Percentiles rank a stretch among this genome's conserved stretches.
Conservation (phyloP, 2,329 filamentous ascomycete genomes). For the Penicillium sp. region DNA sequence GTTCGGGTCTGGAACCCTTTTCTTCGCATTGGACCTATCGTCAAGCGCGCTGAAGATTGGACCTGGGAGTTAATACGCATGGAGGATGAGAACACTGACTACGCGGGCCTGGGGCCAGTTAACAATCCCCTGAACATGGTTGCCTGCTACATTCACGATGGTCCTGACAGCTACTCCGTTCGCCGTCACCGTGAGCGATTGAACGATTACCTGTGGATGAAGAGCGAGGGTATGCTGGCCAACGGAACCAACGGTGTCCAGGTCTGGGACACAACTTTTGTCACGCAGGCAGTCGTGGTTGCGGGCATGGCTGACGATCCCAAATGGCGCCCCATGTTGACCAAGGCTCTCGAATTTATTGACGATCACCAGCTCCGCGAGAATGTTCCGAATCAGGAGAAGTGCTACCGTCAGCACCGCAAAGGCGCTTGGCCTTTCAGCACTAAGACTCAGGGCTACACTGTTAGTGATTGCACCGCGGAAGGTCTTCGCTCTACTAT, state of each 20-base stretch:
- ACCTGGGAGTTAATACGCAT: constrained; percentile 79
- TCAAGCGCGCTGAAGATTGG: constrained; percentile 73
- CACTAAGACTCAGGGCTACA: constrained; percentile 88
- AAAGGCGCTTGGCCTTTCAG: constrained; percentile 98
- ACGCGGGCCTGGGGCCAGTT: constrained; percentile 80
- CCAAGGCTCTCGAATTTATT: constrained; percentile 77
- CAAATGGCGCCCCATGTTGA: constrained; percentile 78
- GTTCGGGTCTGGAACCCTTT: constrained; percentile 79
- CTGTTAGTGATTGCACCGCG: constrained; percentile 89
- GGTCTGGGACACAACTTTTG: constrained; percentile 91
- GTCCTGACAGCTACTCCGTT: constrained; percentile 69
- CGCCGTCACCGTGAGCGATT: constrained; percentile 75
- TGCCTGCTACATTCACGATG: constrained; percentile 79
- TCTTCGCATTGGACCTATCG: constrained; percentile 64
- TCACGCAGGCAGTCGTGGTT: constrained; percentile 77
- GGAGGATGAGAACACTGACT: constrained; percentile 92
- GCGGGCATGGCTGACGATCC: constrained; percentile 74
- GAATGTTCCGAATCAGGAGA: constrained; percentile 71
- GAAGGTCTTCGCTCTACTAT: constrained; percentile 87
- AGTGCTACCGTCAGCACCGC: constrained; percentile 83
- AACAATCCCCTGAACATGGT: constrained; percentile 90
- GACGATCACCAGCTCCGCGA: constrained; percentile 89
- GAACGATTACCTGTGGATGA: constrained; percentile 88
- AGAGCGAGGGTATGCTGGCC: constrained; percentile 84
- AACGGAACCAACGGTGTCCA: constrained; percentile 99